phyloP scores from a whole-genome alignment of 73 alveolate species.

The Stentor coeruleus region DNA sequence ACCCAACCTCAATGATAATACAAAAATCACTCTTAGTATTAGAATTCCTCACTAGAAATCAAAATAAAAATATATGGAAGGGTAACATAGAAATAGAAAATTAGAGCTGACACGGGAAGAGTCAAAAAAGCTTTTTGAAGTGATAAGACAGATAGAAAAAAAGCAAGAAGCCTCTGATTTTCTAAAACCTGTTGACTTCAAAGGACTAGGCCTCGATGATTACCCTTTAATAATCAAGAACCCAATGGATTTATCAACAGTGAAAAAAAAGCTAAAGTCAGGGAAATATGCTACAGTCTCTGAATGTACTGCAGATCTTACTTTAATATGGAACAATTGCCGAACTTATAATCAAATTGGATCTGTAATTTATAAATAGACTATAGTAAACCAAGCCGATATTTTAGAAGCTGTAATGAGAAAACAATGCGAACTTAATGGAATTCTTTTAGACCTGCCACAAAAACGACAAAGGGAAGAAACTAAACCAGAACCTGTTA shows the following conservation, averaged over 20 bases:
- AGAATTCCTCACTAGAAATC: no score
- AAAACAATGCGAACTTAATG: no score
- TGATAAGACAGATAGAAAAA: constrained; percentile 40
- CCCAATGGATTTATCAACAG: constrained; percentile 78
- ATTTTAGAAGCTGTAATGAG: no score
- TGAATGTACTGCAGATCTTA: constrained; percentile 50
- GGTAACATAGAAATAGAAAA: no score
- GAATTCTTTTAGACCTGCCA: no score
- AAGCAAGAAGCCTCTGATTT: constrained; percentile 71
- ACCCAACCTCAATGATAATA: no score
- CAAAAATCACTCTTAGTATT: no score
- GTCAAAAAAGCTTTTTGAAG: constrained; percentile 27
- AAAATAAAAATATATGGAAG: no score
- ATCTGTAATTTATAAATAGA: no score
- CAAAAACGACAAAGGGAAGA: no score
- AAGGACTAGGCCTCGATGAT: constrained; percentile 62
- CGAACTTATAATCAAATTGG: constrained; percentile 51
- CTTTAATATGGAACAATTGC: constrained; percentile 69
- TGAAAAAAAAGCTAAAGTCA: constrained; percentile 37
- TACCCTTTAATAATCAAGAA: constrained; percentile 63
- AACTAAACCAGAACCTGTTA: no score
- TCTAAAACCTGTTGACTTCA: constrained; percentile 70
- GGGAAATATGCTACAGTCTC: constrained; percentile 45
- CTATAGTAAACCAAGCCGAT: no score
- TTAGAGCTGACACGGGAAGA: constrained; percentile 27